phyloP scores from a whole-genome alignment of 2,329 filamentous ascomycete genomes.

The Beauveria medogensis region DNA sequence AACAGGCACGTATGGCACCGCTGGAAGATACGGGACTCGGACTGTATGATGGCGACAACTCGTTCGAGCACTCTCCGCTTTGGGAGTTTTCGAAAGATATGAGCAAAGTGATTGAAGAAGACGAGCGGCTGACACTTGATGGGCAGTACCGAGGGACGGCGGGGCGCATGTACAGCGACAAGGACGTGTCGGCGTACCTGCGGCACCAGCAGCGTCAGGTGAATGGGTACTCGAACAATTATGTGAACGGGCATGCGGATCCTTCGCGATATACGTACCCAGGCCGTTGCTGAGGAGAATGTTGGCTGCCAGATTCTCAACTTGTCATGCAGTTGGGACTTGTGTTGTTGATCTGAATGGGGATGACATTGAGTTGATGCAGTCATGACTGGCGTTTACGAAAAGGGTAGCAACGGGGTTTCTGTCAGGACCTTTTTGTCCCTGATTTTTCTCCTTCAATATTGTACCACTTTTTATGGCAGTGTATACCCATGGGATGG shows the following conservation, averaged over 20 bases:
- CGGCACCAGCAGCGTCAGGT: constrained; percentile 5
- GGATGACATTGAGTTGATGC: neutral
- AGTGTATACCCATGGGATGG: neutral
- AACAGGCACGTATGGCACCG: constrained; percentile 6
- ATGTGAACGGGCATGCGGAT: constrained; percentile 1
- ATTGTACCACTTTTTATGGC: neutral
- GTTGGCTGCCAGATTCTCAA: neutral
- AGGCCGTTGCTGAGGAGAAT: neutral
- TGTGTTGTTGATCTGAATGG: neutral
- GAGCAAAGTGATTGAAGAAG: neutral
- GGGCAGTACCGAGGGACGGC: neutral
- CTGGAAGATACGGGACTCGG: neutral
- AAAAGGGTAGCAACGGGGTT: neutral
- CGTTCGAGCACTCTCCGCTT: constrained; percentile 3
- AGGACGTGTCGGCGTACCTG: constrained; percentile 4
- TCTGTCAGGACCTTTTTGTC: neutral
- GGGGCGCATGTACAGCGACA: neutral
- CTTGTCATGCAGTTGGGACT: neutral
- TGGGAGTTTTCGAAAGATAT: constrained; percentile 1
- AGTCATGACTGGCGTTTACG: neutral
- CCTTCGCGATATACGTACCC: neutral
- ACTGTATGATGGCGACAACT: constrained; percentile 8
- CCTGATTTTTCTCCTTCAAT: neutral
- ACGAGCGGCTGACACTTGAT: neutral
- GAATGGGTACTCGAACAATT: constrained; percentile 3